Conservation (phyloP, 345 rosid genomes). For the Rhodamnia argentea region DNA sequence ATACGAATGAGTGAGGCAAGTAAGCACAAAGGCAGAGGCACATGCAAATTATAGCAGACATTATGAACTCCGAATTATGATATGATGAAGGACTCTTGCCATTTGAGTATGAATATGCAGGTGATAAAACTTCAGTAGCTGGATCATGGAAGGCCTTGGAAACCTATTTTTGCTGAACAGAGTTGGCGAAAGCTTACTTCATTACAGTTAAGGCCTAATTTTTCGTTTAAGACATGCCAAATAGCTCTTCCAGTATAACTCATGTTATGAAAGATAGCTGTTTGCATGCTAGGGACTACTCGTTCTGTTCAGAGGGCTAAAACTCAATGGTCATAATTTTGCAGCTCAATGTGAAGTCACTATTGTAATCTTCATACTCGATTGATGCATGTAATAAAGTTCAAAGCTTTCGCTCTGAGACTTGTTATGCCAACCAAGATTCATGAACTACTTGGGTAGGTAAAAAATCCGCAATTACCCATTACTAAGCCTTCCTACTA, state of each 20-base stretch:
- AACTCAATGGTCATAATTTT: background rate
- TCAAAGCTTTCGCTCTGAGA: background rate
- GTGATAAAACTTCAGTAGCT: background rate
- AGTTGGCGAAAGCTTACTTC: background rate
- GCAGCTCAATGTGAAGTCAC: background rate
- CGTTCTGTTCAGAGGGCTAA: background rate
- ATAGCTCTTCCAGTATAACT: background rate
- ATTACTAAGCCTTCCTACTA: background rate
- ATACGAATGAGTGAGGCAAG: background rate
- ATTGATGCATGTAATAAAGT: background rate
- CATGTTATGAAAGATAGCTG: background rate
- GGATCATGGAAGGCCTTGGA: background rate
- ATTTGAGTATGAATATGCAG: background rate
- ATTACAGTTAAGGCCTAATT: background rate
- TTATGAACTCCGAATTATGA: background rate
- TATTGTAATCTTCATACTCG: background rate
- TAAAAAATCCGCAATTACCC: background rate
- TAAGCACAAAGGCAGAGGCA: background rate
- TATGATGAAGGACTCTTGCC: background rate
- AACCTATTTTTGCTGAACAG: background rate
- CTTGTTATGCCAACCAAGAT: background rate
- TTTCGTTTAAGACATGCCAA: background rate
- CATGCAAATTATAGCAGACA: background rate
- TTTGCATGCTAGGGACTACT: background rate
- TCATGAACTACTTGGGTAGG: background rate